Percentiles rank a stretch among this genome's conserved stretches.
Conservation (phyloP, 2,329 filamentous ascomycete species). For the Penicillium sp. region DNA sequence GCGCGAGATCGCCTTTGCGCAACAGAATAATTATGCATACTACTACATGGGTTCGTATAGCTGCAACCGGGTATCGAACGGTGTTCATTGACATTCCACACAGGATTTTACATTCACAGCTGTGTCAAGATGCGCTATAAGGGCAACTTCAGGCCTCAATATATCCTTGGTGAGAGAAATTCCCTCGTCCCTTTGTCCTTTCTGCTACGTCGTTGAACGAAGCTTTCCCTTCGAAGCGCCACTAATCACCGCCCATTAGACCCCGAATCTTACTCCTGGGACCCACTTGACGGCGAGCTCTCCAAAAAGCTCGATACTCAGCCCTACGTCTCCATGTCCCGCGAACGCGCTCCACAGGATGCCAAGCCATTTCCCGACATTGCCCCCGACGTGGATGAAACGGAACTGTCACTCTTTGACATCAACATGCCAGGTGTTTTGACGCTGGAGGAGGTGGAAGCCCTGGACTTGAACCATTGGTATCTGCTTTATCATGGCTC, state of each 20-base stretch:
- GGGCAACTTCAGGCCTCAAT: slow-evolving; percentile 50
- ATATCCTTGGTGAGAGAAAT: slow-evolving; percentile 49
- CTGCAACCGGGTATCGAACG: neutral
- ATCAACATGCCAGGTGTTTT: slow-evolving; percentile 52
- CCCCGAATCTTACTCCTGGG: slow-evolving; percentile 51
- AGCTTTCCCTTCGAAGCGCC: neutral
- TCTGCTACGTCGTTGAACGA: slow-evolving; percentile 7
- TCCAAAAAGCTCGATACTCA: slow-evolving; percentile 46
- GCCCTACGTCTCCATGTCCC: slow-evolving; percentile 51
- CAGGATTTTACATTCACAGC: slow-evolving; percentile 65
- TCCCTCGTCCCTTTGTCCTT: too few species aligned
- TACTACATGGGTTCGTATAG: slow-evolving; percentile 64
- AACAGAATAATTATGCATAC: slow-evolving; percentile 60
- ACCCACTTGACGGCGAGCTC: slow-evolving; percentile 49
- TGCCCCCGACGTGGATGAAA: slow-evolving; percentile 39
- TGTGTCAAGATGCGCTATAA: slow-evolving; percentile 59
- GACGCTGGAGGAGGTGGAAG: slow-evolving; percentile 46
- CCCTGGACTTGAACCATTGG: slow-evolving; percentile 52
- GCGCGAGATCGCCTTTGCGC: slow-evolving; percentile 60
- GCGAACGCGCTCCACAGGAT: slow-evolving; percentile 35
- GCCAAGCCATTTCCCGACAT: slow-evolving; percentile 5
- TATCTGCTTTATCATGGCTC: slow-evolving; percentile 45
- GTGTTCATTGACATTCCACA: neutral
- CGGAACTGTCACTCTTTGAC: slow-evolving; percentile 51
- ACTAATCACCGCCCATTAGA: slow-evolving; percentile 37